A percentile compares a stretch with the other conserved stretches of the same genome.
Conservation (phyloP, 805 yeast species). For the Pichia nanzhaoensis region DNA sequence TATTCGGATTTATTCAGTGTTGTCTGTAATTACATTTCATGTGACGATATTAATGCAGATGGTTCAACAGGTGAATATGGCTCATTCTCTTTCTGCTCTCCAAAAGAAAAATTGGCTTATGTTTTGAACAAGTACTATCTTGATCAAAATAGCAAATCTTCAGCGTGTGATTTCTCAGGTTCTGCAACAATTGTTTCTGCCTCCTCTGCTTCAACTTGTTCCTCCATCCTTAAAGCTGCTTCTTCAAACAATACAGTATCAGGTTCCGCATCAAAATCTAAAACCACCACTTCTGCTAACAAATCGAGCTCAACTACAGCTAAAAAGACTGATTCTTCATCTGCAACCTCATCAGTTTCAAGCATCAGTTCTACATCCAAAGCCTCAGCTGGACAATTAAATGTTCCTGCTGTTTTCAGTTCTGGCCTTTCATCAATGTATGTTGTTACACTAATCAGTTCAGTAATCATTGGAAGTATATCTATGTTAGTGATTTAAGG, state of each 20-base stretch:
- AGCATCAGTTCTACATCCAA: conserved; percentile 10
- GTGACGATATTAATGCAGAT: conserved; percentile 55
- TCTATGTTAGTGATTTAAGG: conserved; percentile 7
- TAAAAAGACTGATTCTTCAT: conserved; percentile 19
- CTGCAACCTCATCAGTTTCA: conserved; percentile 27
- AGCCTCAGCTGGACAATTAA: conserved; percentile 6
- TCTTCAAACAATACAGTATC: conserved; percentile 17
- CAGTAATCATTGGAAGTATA: conserved; percentile 7
- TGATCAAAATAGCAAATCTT: conserved; percentile 34
- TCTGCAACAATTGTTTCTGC: conserved; percentile 51
- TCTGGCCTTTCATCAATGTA: conserved; percentile 33
- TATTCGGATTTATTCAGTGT: conserved; percentile 53
- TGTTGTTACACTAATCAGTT: conserved; percentile 6
- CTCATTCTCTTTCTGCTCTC: conserved; percentile 63
- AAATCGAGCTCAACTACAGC: conserved; percentile 17
- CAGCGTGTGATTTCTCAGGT: conserved; percentile 70
- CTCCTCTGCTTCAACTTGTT: conserved; percentile 38
- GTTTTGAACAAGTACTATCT: conserved; percentile 59
- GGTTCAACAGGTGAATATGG: conserved; percentile 67
- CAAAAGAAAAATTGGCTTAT: conserved; percentile 62
- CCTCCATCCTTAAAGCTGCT: conserved; percentile 32
- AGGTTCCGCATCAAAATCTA: not conserved
- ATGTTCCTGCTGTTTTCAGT: conserved; percentile 5
- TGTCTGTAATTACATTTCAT: conserved; percentile 53
- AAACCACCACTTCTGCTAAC: conserved; percentile 9